Evolutionary conservation across 163 green algal species (phyloP).

Genomic region (Chlorella variabilis): DNA sequence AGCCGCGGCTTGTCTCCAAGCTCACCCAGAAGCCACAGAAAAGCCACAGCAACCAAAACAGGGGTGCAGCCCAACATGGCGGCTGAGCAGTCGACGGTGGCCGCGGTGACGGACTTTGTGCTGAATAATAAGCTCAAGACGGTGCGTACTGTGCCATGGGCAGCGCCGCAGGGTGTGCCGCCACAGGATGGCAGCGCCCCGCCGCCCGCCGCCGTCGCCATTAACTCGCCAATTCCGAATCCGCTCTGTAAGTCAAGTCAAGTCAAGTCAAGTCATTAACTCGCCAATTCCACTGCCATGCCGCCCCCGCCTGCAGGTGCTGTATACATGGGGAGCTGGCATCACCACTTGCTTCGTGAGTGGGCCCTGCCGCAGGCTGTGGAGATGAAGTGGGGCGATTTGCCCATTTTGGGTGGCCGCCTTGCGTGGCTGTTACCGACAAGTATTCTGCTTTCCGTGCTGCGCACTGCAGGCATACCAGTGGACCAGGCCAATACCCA

Average conservation of each 20-base stretch:
- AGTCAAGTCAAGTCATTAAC: background rate
- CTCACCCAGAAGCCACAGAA: no score
- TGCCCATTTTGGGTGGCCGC: no score
- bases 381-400: no score
- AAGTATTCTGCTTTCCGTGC: no score
- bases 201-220: no score
- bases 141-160: no score
- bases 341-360: constrained; percentile 25
- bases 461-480: constrained; percentile 68
- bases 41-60: no score
- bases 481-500: constrained; percentile 64
- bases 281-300: background rate
- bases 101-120: background rate
- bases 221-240: background rate
- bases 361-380: background rate
- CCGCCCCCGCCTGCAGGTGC: background rate
- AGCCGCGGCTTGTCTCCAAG: no score
- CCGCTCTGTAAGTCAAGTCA: no score
- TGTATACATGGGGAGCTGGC: constrained; percentile 30
- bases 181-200: no score
- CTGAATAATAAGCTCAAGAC: constrained; percentile 3
- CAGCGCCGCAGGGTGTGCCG: no score
- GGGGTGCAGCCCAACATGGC: background rate
- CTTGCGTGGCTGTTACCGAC: no score
- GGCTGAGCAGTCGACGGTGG: background rate